Conservation (phyloP, 805 yeast genomes). For the Candida endomychidarum region DNA sequence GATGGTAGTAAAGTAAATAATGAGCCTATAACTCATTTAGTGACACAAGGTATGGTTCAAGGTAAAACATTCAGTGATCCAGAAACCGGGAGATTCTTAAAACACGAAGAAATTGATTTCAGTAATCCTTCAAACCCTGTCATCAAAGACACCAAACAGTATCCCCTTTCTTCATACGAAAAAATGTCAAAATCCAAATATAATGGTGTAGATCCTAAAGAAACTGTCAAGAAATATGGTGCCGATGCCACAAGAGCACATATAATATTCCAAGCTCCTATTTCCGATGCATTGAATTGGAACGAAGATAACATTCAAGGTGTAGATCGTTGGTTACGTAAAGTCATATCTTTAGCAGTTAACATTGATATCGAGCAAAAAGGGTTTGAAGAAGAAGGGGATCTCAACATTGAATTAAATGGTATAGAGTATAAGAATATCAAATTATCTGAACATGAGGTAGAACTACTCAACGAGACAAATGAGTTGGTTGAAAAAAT, state of each 20-base stretch:
- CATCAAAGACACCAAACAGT: slow-evolving; percentile 48
- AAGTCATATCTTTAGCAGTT: slow-evolving; percentile 43
- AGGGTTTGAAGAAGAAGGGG: not conserved
- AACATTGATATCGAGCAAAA: slow-evolving; percentile 12
- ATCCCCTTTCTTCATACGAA: slow-evolving; percentile 65
- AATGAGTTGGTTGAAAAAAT: slow-evolving; percentile 50
- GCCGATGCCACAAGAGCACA: slow-evolving; percentile 96
- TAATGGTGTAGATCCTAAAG: slow-evolving; percentile 89
- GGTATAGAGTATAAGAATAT: slow-evolving; percentile 20
- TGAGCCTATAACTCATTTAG: slow-evolving; percentile 78
- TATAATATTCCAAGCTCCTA: slow-evolving; percentile 88
- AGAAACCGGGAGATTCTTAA: slow-evolving; percentile 67
- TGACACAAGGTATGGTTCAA: slow-evolving; percentile 98
- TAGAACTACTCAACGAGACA: slow-evolving; percentile 55
- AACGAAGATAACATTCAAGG: slow-evolving; percentile 87
- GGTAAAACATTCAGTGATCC: slow-evolving; percentile 83
- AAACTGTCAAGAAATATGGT: slow-evolving; percentile 74
- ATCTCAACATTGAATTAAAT: slow-evolving; percentile 19
- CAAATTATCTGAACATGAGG: slow-evolving; percentile 45
- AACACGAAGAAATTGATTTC: slow-evolving; percentile 68
- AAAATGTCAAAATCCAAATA: slow-evolving; percentile 97
- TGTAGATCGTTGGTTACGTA: slow-evolving; percentile 79
- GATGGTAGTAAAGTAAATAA: slow-evolving; percentile 54
- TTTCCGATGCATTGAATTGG: slow-evolving; percentile 82
- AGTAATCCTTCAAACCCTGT: slow-evolving; percentile 41